These are phyloP conservation scores for Apiotrichum akiyoshidainum DNA, from an alignment of 1,284 basidiomycete genomes.

Conservation along the genomic window DNA sequence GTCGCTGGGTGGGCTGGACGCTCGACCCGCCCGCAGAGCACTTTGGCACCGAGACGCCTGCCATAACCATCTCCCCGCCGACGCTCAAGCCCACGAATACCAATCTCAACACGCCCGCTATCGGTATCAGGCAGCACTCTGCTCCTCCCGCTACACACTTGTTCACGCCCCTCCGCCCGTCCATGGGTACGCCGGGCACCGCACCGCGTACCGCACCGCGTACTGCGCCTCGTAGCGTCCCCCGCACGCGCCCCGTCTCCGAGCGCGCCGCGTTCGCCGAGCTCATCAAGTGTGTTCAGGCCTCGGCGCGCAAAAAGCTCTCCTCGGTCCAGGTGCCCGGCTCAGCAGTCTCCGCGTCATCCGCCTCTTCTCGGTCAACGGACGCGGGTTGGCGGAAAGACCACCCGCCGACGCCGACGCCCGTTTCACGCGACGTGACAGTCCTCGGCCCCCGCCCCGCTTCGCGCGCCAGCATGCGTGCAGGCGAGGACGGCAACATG, in stretches of 20 bases:
- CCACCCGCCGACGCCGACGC: slow-evolving; percentile 24
- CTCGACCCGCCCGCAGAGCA: slow-evolving; percentile 22
- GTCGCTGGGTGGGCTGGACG: slow-evolving; percentile 32
- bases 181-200: slow-evolving; percentile 6
- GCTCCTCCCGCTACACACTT: slow-evolving; percentile 11
- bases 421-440: slow-evolving; percentile 19
- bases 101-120: too few relatives aligned
- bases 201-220: slow-evolving; percentile 23
- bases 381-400: slow-evolving; percentile 13
- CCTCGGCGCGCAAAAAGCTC: slow-evolving; percentile 24
- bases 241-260: slow-evolving; percentile 21
- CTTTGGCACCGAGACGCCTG: slow-evolving; percentile 20
- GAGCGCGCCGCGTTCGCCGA: slow-evolving; percentile 24
- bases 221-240: slow-evolving; percentile 17
- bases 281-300: slow-evolving; percentile 23
- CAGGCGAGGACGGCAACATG: background rate
- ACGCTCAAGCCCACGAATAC: background rate
- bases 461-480: slow-evolving; percentile 17
- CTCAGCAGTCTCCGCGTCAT: slow-evolving; percentile 11
- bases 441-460: slow-evolving; percentile 14
- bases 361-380: background rate
- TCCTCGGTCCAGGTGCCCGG: slow-evolving; percentile 7
- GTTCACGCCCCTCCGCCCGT: slow-evolving; percentile 14
- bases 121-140: slow-evolving; percentile 2
- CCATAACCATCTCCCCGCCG: background rate